Conservation (phyloP, 78 protist species). For the Dictyostelium purpureum region DNA sequence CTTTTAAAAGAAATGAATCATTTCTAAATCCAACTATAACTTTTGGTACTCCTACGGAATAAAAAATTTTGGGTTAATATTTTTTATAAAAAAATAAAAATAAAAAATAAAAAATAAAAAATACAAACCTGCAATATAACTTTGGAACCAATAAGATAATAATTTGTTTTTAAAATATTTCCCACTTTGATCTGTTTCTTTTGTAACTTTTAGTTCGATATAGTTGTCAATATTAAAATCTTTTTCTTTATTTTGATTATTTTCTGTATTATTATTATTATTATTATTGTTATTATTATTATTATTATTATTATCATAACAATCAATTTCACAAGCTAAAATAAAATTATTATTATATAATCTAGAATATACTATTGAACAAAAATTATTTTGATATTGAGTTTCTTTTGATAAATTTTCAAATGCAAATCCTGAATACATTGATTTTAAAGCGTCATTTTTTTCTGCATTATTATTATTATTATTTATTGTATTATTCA, state of each 20-base stretch:
- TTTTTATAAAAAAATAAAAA: too few relatives aligned
- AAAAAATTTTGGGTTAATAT: not conserved
- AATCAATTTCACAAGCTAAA: conserved; percentile 13
- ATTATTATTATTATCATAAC: not conserved
- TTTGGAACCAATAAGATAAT: not conserved
- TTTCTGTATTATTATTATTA: not conserved
- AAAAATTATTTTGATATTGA: not conserved
- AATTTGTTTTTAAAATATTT: not conserved
- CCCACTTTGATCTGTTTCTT: not conserved
- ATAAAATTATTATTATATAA: conserved; percentile 2
- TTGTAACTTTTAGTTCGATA: not conserved
- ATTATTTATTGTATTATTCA: not conserved
- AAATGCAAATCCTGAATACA: not conserved
- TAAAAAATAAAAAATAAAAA: too few relatives aligned
- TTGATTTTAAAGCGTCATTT: not conserved
- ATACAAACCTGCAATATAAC: not conserved
- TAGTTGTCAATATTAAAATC: not conserved
- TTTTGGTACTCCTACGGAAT: not conserved
- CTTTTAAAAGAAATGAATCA: not conserved
- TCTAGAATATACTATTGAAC: not conserved
- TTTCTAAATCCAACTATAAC: not conserved
- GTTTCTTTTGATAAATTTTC: not conserved
- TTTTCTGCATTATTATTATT: too few relatives aligned
- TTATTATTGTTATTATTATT: not conserved
- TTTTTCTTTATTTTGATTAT: not conserved